Conservation (phyloP, 352 stramenopile genomes). For the Thraustochytrium sp. region DNA sequence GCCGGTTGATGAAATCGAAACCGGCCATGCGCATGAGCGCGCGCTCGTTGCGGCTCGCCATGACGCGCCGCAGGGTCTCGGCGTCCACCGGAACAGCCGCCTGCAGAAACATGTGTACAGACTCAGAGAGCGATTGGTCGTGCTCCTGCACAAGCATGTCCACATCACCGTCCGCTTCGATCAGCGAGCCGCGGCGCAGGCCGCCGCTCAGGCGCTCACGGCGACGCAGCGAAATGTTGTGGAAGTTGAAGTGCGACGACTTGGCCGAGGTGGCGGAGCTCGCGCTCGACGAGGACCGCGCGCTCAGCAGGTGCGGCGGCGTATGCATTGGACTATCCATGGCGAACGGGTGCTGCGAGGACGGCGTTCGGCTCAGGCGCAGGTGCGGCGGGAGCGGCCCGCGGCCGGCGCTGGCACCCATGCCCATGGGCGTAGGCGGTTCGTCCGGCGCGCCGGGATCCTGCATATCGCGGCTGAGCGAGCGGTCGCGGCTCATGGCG, state of each 20-base stretch:
- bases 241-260: slow-evolving; percentile 25
- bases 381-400: neutral
- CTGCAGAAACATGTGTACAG: slow-evolving; percentile 12
- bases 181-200: neutral
- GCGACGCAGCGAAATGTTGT: neutral
- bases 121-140: slow-evolving; percentile 37
- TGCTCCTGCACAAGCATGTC: slow-evolving; percentile 39
- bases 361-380: neutral
- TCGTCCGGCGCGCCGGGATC: neutral
- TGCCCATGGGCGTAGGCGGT: no score
- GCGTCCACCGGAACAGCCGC: slow-evolving; percentile 3
- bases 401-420: neutral
- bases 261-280: neutral
- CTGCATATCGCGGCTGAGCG: neutral
- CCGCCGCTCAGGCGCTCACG: slow-evolving; percentile 26
- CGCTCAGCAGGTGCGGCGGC: slow-evolving; percentile 6
- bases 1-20: slow-evolving; percentile 36
- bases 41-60: slow-evolving; percentile 11
- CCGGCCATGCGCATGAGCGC: slow-evolving; percentile 22
- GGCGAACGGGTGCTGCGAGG: neutral
- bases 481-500: slow-evolving; percentile 1
- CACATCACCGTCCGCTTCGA: slow-evolving; percentile 32
- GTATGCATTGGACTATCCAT: slow-evolving; percentile 28
- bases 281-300: neutral
- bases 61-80: neutral